A percentile compares a stretch with the other conserved stretches of the same genome.
Conservation (phyloP, 495 filamentous ascomycete genomes). For the Penicillium odoratum region DNA sequence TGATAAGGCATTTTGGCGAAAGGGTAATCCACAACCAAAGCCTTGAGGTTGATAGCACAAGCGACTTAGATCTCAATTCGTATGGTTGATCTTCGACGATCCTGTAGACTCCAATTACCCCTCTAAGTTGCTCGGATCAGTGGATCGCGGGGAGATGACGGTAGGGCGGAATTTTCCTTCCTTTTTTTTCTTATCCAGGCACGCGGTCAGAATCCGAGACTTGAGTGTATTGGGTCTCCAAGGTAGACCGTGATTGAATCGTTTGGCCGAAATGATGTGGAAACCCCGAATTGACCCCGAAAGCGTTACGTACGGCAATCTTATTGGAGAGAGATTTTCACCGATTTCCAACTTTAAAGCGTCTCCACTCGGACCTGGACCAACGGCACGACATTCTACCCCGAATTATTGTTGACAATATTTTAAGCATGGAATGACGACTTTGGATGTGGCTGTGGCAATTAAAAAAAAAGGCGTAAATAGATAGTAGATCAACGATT, state of each 20-base stretch:
- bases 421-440: neutral
- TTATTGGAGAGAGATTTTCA: slow-evolving; percentile 24
- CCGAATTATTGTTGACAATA: neutral
- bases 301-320: slow-evolving; percentile 27
- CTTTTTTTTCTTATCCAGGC: slow-evolving; percentile 3
- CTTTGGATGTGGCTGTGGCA: too few species aligned
- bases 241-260: slow-evolving; percentile 26
- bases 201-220: neutral
- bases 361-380: slow-evolving; percentile 1
- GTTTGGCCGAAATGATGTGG: slow-evolving; percentile 18
- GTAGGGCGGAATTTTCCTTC: slow-evolving; percentile 10
- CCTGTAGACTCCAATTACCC: slow-evolving; percentile 9
- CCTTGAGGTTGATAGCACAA: neutral
- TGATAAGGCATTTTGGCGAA: neutral
- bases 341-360: slow-evolving; percentile 19
- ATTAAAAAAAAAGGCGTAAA: too few species aligned
- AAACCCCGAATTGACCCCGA: slow-evolving; percentile 25
- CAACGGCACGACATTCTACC: slow-evolving; percentile 2
- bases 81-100: neutral
- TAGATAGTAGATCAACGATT: too few species aligned
- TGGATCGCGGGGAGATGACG: slow-evolving; percentile 21
- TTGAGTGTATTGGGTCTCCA: neutral
- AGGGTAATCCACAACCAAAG: neutral
- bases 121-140: slow-evolving; percentile 10
- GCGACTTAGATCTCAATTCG: neutral